Percentiles rank a stretch among this genome's conserved stretches.
phyloP scores from a whole-genome alignment of 176 grass and related monocot genomes.

The Cocos nucifera region DNA sequence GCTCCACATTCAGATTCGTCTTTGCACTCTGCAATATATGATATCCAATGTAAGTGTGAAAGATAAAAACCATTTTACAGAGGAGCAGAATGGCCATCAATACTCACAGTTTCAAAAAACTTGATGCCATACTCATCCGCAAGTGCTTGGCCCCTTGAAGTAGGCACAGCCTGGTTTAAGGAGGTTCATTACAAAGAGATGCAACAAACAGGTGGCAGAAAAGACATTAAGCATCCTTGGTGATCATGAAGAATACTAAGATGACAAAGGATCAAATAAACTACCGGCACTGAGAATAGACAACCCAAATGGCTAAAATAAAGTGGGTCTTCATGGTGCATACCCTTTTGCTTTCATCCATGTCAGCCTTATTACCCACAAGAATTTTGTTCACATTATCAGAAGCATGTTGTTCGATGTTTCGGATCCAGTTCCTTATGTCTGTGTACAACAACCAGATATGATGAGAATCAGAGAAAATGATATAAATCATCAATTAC shows the following conservation, averaged over 20 bases:
- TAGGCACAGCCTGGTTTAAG: constrained; percentile 32
- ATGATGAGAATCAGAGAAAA: constrained; percentile 8
- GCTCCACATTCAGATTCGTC: constrained; percentile 49
- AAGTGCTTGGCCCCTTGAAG: constrained; percentile 42
- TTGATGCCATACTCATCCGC: constrained; percentile 49
- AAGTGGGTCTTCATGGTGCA: background rate
- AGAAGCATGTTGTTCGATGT: constrained; percentile 56
- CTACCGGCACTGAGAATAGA: background rate
- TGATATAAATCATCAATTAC: background rate
- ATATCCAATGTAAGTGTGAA: background rate
- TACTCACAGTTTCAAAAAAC: constrained; percentile 42
- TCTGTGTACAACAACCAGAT: constrained; percentile 15
- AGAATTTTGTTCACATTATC: constrained; percentile 59
- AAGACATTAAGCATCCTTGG: background rate
- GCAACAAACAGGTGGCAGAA: background rate
- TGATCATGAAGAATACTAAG: background rate
- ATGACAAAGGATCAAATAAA: too few relatives aligned
- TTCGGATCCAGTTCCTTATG: constrained; percentile 45
- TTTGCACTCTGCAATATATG: constrained; percentile 32
- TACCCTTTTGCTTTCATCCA: constrained; percentile 72
- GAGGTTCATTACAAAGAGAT: background rate
- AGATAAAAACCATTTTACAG: background rate
- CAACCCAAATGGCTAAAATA: background rate
- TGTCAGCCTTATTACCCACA: constrained; percentile 55
- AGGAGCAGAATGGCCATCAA: background rate